Conservation (phyloP, 371 early-diverging fungal genomes). For the Actinomortierella ambigua region DNA sequence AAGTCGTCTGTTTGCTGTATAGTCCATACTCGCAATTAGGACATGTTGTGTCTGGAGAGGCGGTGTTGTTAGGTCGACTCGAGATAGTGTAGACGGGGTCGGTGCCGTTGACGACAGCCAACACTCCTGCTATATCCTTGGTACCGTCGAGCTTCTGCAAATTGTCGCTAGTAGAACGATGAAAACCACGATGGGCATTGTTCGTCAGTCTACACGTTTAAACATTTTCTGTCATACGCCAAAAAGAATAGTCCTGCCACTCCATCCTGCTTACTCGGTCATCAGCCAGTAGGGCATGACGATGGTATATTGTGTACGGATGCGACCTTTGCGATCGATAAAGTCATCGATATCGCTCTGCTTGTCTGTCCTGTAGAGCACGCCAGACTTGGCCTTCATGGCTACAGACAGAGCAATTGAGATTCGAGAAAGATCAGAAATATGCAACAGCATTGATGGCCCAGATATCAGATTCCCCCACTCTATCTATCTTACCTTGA, state of each 20-base stretch:
- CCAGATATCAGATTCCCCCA: too few relatives aligned
- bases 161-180: constrained; percentile 29
- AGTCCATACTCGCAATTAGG: constrained; percentile 78
- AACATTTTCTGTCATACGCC: too few relatives aligned
- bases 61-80: constrained; percentile 22
- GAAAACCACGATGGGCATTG: too few relatives aligned
- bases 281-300: constrained; percentile 67
- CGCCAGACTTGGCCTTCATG: constrained; percentile 49
- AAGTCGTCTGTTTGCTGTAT: constrained; percentile 56
- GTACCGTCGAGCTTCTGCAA: constrained; percentile 38
- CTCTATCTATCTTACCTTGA: constrained; percentile 48
- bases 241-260: too few relatives aligned
- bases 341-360: constrained; percentile 59
- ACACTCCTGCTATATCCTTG: constrained; percentile 52
- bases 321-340: constrained; percentile 17
- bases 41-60: constrained; percentile 68
- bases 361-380: constrained; percentile 60
- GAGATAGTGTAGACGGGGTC: constrained; percentile 14
- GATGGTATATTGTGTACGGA: constrained; percentile 55
- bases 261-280: constrained; percentile 61
- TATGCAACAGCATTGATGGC: not conserved
- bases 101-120: constrained; percentile 53
- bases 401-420: constrained; percentile 6
- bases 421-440: not conserved
- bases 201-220: too few relatives aligned